A percentile compares a stretch with the other conserved stretches of the same genome.
Conservation (phyloP, 208 protist species). For the Crithidia mellificae region DNA sequence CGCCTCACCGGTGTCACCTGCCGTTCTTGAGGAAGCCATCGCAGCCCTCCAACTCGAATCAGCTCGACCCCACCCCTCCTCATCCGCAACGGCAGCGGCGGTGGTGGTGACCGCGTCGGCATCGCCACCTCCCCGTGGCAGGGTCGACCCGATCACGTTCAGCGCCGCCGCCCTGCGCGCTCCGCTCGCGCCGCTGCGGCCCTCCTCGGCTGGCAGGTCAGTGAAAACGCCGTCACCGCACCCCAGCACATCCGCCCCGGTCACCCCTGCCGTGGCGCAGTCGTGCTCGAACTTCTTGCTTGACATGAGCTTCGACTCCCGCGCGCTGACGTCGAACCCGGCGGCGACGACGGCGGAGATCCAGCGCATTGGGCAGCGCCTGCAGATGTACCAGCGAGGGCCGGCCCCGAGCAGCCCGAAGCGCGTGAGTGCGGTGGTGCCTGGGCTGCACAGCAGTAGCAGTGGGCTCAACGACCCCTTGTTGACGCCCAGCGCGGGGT, state of each 20-base stretch:
- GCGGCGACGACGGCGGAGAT: conserved; percentile 18
- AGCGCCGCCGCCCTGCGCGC: neutral
- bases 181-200: neutral
- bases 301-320: conserved; percentile 35
- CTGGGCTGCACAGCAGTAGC: neutral
- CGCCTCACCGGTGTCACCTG: neutral
- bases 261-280: neutral
- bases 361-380: conserved; percentile 24
- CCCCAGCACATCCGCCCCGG: neutral
- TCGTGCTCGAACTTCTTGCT: conserved; percentile 17
- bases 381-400: conserved; percentile 9
- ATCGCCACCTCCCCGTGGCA: neutral
- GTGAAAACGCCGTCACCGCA: neutral
- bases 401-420: neutral
- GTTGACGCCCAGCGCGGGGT: neutral
- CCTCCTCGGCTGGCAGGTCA: neutral
- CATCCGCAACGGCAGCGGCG: too few species aligned
- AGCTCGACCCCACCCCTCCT: too few species aligned
- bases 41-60: too few species aligned
- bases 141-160: neutral
- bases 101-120: too few species aligned
- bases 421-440: neutral
- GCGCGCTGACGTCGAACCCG: conserved; percentile 9
- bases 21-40: too few species aligned
- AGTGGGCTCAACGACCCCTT: neutral